These are phyloP conservation scores for Arctostaphylos glauca DNA, from an alignment of 148 eudicot species.

Conservation along the genomic window DNA sequence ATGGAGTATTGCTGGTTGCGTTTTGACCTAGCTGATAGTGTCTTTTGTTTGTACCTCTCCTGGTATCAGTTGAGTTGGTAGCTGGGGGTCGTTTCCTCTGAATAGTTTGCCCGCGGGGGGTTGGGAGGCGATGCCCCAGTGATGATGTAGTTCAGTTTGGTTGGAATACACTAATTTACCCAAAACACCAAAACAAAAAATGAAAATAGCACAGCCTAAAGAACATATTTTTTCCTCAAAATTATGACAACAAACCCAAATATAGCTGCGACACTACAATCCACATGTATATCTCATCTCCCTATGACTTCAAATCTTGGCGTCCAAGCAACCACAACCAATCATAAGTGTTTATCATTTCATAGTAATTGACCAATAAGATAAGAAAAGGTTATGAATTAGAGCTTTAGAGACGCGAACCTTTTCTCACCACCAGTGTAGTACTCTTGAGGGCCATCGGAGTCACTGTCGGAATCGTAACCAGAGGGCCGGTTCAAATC, in stretches of 20 bases:
- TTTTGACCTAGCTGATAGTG: no score
- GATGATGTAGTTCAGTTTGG: no score
- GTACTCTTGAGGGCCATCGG: conserved; percentile 80
- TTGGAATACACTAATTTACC: no score
- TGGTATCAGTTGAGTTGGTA: no score
- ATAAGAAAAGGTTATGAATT: neutral
- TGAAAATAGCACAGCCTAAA: neutral
- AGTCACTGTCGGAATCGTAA: conserved; percentile 72
- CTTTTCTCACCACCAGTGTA: conserved; percentile 93
- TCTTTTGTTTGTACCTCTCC: no score
- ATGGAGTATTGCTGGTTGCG: no score
- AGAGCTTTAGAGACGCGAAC: conserved; percentile 26
- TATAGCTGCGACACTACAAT: neutral
- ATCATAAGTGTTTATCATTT: no score
- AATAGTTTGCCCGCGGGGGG: no score
- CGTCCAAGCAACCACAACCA: neutral
- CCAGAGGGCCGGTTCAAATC: conserved; percentile 81
- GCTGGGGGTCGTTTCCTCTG: no score
- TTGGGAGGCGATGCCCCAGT: no score
- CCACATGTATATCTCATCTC: neutral
- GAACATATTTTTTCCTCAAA: neutral
- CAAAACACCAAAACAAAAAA: no score
- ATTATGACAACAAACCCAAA: neutral
- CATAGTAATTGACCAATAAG: neutral
- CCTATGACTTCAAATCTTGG: neutral